These are phyloP conservation scores for Ceriops tagal DNA, from an alignment of 345 rosid genomes.

Conservation along the genomic window DNA sequence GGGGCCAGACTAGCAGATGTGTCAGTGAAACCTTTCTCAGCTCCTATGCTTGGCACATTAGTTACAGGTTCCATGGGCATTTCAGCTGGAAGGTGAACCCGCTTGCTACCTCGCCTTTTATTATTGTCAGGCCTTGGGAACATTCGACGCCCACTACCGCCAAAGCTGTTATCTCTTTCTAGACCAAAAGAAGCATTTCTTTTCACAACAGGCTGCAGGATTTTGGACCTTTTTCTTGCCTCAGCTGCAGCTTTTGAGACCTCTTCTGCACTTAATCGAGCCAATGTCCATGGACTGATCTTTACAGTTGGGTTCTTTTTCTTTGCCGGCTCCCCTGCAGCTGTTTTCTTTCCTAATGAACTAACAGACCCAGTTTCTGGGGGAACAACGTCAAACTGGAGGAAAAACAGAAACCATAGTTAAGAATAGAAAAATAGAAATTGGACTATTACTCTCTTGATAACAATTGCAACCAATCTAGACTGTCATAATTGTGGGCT, in stretches of 20 bases:
- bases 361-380: conserved; percentile 93
- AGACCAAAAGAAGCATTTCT: conserved; percentile 48
- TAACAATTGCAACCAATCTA: neutral
- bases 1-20: conserved; percentile 76
- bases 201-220: conserved; percentile 73
- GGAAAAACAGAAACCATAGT: conserved; percentile 10
- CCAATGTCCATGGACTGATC: conserved; percentile 96
- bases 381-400: conserved; percentile 96
- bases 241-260: conserved; percentile 93
- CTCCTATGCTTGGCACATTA: conserved; percentile 33
- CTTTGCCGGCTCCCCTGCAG: conserved; percentile 57
- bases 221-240: conserved; percentile 85
- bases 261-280: conserved; percentile 87
- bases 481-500: too few species aligned
- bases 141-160: conserved; percentile 70
- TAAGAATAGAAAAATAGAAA: conserved; percentile 3
- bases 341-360: conserved; percentile 74
- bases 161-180: conserved; percentile 66
- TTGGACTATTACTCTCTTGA: neutral
- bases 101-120: conserved; percentile 62
- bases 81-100: conserved; percentile 72
- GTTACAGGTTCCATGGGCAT: conserved; percentile 57
- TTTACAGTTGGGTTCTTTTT: conserved; percentile 66
- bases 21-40: conserved; percentile 47
- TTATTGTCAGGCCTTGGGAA: conserved; percentile 61